Conservation (phyloP, 1,284 basidiomycete genomes). For the Mycena citricolor region DNA sequence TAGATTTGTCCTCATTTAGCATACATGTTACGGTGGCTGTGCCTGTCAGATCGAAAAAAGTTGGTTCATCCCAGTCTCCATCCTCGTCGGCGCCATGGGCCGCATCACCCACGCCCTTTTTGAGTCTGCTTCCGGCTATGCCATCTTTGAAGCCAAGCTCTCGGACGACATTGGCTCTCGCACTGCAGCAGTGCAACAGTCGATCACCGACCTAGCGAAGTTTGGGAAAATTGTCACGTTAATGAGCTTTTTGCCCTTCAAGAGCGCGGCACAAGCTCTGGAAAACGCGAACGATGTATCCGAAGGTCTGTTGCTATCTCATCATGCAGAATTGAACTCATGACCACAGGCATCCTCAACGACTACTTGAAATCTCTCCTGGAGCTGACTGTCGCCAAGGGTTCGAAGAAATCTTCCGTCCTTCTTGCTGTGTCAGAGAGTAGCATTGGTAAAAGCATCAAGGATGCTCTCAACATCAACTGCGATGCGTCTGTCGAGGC, state of each 20-base stretch:
- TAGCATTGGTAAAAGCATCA: slow-evolving; percentile 80
- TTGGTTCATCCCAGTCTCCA: neutral
- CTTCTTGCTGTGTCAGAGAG: slow-evolving; percentile 85
- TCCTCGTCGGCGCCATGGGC: slow-evolving; percentile 4
- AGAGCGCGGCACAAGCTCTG: slow-evolving; percentile 91
- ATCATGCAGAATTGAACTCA: slow-evolving; percentile 8
- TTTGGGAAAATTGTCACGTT: slow-evolving; percentile 95
- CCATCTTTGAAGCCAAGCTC: slow-evolving; percentile 88
- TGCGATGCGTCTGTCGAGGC: slow-evolving; percentile 89
- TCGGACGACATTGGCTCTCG: slow-evolving; percentile 89
- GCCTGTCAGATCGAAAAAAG: neutral
- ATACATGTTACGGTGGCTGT: neutral
- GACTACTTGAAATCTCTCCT: slow-evolving; percentile 86
- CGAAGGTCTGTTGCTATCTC: slow-evolving; percentile 64
- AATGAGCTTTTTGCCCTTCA: slow-evolving; percentile 93
- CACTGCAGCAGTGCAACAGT: slow-evolving; percentile 82
- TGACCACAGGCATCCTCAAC: slow-evolving; percentile 72
- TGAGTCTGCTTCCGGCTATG: slow-evolving; percentile 95
- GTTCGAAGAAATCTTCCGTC: slow-evolving; percentile 80
- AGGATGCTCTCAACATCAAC: slow-evolving; percentile 72
- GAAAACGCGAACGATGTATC: slow-evolving; percentile 98
- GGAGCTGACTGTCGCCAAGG: slow-evolving; percentile 84
- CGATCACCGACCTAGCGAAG: slow-evolving; percentile 84
- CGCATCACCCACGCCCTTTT: slow-evolving; percentile 83
- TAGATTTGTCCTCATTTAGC: slow-evolving; percentile 1